phyloP scores from a whole-genome alignment of 805 yeast genomes.

The Myxozyma sirexii region DNA sequence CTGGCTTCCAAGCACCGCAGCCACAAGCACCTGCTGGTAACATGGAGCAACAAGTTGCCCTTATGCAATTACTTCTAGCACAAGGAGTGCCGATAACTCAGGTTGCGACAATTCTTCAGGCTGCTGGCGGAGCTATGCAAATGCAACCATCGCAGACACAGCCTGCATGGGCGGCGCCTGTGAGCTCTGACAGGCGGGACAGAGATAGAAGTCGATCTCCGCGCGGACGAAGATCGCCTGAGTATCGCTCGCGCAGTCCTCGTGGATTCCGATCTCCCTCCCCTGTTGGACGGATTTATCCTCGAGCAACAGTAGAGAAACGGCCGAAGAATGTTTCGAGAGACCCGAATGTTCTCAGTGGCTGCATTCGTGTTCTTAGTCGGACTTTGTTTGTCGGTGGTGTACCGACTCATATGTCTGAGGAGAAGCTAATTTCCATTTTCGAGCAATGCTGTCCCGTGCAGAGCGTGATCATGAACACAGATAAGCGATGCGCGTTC shows the following conservation, averaged over 20 bases:
- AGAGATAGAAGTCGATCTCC: conserved; percentile 38
- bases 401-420: conserved; percentile 78
- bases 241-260: conserved; percentile 32
- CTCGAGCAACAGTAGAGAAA: conserved; percentile 31
- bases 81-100: conserved; percentile 41
- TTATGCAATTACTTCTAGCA: conserved; percentile 46
- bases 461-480: conserved; percentile 84
- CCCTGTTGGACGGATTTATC: conserved; percentile 8
- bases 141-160: conserved; percentile 22
- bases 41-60: conserved; percentile 46
- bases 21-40: conserved; percentile 12
- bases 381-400: conserved; percentile 95
- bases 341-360: conserved; percentile 74
- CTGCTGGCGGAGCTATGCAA: conserved; percentile 20
- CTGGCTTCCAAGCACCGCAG: conserved; percentile 9
- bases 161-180: conserved; percentile 28
- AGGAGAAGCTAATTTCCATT: conserved; percentile 65
- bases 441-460: conserved; percentile 88
- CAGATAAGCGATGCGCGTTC: conserved; percentile 92
- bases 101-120: conserved; percentile 26
- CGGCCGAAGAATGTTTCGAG: conserved; percentile 64
- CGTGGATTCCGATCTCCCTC: conserved; percentile 22
- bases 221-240: conserved; percentile 34
- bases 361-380: conserved; percentile 77
- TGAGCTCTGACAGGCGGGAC: conserved; percentile 18